Evolutionary conservation across 805 yeast genomes (phyloP), one percentile per base, ranked within the genome.

Genomic region (Candida boidinii): DNA sequence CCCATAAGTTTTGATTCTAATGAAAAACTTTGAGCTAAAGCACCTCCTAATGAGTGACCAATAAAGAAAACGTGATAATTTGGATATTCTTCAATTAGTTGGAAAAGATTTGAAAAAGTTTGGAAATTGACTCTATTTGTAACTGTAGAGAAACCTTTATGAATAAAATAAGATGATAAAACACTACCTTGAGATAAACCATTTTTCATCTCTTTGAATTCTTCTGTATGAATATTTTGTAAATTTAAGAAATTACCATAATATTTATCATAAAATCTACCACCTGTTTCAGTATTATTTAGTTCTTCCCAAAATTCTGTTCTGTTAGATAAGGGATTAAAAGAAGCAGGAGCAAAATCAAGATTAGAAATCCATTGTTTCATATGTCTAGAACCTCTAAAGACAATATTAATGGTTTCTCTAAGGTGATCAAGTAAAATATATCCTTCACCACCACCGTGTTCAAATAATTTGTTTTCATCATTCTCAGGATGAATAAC

Each of bases 1-100:
- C 83, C 83, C 50, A 70, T 45, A n/a, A 73, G 48, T 35, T 64
- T 57, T 29, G 76, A 62, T 42, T 79, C 88, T n/a, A 77, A 57
- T 0, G 82, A 85, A 4, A 73, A 62, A 25, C 81, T 51, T 19
- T 64, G 57, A 1, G 86, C 77, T 31, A 79, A 51, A 0, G 86
- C 87, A 9, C 79, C 92, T 1, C 75, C 75, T 30, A 68, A 45
- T 1, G 74, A 68, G 44, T 69, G 75, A 1, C 75, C 75, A 13
- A 57, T 39, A 6, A 68, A 49, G n/a, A 54, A 50, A 7, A 68
- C 34, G 16, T 55, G 42, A 46, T 61, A 63, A 23, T 47, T 50
- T 1, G 58, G 56, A 35, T 49, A 30, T 11, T 44, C 35, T 1
- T 39, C 32, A 26, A 41, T 44, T 28, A 58, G 23, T 19, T 35